Evolutionary conservation across 805 yeast species (phyloP), one percentile per base, ranked within the genome.

Genomic region (Phaffomyces thermotolerans): DNA sequence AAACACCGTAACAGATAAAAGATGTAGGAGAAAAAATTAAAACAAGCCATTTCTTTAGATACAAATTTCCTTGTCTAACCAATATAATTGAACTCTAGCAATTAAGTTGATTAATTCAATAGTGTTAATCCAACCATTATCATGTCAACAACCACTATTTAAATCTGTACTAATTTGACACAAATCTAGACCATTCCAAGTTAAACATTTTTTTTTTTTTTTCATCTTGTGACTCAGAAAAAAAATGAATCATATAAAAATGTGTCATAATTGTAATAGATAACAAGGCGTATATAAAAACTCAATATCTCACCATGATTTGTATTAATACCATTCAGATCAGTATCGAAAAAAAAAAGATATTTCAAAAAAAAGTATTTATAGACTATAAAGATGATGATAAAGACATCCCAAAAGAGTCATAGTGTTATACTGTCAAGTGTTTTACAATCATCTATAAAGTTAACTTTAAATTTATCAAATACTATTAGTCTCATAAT

Each of bases 341-440:
- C 4, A 20, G 5, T 20, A 4, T 20, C 5, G 5, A 20, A 20
- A 20, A 5, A 20, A 20, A 20, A 20, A 5, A 20, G 5, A 20
- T 20, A 20, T 20, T 5, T 4, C 22, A 20, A 20, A 20, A 7
- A 8, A 7, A 15, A 22, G 14, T 34, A 34, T 6, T n/a, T 20
- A 33, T 33, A 33, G n/a, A 8, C 18, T 9, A 18, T 4, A 17
- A 12, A 18, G 4, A 33, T 12, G 15, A 34, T 33, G 34, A 31
- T 15, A 8, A 41, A 36, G 37, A 17, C 31, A 12, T 14, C 29
- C 7, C 27, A 30, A 7, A 42, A 42, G 36, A 33, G 37, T 14
- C 45, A 42, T 27, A 34, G 45, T 24, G 41, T 39, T 8, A 37
- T 42, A 17, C 27, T 42, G 32, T 17, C 37, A 15, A 37, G 41